Evolutionary conservation across 139 green algal species (phyloP), one percentile per base, ranked within the genome.

Genomic region (Monoraphidium neglectum): DNA sequence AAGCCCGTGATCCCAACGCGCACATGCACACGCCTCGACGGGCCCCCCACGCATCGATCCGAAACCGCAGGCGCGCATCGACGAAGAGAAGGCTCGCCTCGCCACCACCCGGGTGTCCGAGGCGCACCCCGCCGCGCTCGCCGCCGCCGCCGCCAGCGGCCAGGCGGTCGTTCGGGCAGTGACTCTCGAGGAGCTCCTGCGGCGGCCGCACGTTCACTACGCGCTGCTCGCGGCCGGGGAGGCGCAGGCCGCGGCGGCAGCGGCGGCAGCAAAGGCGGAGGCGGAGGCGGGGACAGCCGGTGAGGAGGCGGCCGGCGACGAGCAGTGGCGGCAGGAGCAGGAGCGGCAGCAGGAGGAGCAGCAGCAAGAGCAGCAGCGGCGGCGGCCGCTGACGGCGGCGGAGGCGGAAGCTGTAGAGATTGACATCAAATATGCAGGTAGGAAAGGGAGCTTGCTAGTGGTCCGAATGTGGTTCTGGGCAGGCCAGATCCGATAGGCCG

Each of bases 391-490:
- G 21, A 57, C 49, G 3, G 1, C 49, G 0, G 40, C 61, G 1
- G 95, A 98, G 85, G 84, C 91, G 63, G 94, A 98, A 82, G 87
- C 83, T 3, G 93, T 93, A 16, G 96, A 99, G 84, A 97, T 98
- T 33, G 87, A 95, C 56, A 94, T 99, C 79, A 99, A 99, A 85
- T 99, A 99, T 76, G 90, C 87, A 2, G n/a, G n/a, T n/a, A n/a
- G n/a, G n/a, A n/a, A n/a, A n/a, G n/a, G n/a, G n/a, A n/a, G n/a
- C n/a, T n/a, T n/a, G n/a, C n/a, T n/a, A n/a, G n/a, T n/a, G n/a
- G n/a, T n/a, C n/a, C n/a, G n/a, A n/a, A n/a, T n/a, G n/a, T n/a
- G n/a, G n/a, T n/a, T n/a, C n/a, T n/a, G n/a, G n/a, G n/a, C n/a
- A n/a, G n/a, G n/a, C n/a, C n/a, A n/a, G n/a, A n/a, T n/a, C n/a